Percentiles rank a stretch among this genome's conserved stretches.
phyloP scores from a whole-genome alignment of 2,329 filamentous ascomycete species.

The Metarhizium anisopliae region DNA sequence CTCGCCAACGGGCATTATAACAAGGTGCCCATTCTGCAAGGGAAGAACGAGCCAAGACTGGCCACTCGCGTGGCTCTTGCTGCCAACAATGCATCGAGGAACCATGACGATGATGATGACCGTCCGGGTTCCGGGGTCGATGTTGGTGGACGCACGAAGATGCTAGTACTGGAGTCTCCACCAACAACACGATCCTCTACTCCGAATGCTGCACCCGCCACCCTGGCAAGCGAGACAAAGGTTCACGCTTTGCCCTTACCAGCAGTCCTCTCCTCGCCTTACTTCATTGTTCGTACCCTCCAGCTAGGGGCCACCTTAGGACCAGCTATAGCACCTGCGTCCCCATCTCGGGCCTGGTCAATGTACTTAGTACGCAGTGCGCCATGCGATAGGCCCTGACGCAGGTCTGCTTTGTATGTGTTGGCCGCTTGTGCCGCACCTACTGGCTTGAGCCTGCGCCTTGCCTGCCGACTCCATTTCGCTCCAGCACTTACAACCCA shows the following conservation, averaged over 20 bases:
- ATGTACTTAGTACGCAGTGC: neutral
- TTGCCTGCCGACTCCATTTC: constrained; percentile 2
- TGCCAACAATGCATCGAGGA: neutral
- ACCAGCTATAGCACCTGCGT: neutral
- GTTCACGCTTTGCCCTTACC: constrained; percentile 6
- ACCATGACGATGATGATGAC: constrained; percentile 1
- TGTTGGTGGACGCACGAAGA: neutral
- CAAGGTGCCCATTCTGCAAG: neutral
- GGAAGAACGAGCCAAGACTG: constrained; percentile 1
- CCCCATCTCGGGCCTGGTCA: neutral
- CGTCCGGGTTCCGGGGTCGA: neutral
- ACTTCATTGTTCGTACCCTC: constrained; percentile 4
- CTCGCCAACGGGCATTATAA: neutral
- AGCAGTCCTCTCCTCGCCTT: constrained; percentile 2
- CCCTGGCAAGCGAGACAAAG: constrained; percentile 6
- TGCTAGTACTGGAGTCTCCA: neutral
- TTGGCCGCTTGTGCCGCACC: constrained; percentile 1
- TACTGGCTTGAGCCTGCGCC: neutral
- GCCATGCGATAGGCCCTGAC: neutral
- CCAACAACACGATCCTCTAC: neutral
- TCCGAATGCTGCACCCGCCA: constrained; percentile 2
- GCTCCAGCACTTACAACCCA: neutral
- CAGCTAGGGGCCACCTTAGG: constrained; percentile 1
- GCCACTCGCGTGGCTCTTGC: constrained; percentile 1
- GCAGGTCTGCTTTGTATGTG: constrained; percentile 2